These are phyloP conservation scores for Henckelia pumila DNA, from an alignment of 257 asterid genomes.

Conservation along the genomic window DNA sequence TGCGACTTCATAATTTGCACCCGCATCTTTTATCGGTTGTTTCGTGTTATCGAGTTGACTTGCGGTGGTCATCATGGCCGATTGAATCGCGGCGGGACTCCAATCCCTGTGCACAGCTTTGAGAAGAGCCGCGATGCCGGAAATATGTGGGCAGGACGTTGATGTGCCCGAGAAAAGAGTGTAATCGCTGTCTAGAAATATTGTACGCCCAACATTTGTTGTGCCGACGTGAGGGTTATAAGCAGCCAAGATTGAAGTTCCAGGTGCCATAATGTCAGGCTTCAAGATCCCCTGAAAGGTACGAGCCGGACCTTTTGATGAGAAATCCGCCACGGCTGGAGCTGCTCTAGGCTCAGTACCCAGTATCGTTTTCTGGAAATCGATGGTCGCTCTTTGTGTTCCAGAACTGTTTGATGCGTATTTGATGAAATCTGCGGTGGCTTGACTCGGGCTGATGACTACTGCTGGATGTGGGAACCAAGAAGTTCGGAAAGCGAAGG, in stretches of 20 bases:
- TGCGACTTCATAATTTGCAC: slow-evolving; percentile 15
- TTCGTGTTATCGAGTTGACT: slow-evolving; percentile 33
- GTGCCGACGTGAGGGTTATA: slow-evolving; percentile 20
- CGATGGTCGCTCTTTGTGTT: slow-evolving; percentile 38
- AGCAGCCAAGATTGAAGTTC: slow-evolving; percentile 41
- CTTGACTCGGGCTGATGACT: slow-evolving; percentile 40
- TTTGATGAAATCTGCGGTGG: slow-evolving; percentile 23
- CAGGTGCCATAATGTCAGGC: slow-evolving; percentile 65
- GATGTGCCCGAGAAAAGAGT: slow-evolving; percentile 45
- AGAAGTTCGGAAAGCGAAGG: slow-evolving; percentile 19
- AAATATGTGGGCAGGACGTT: slow-evolving; percentile 52
- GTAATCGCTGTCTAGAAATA: slow-evolving; percentile 32
- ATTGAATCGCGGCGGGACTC: slow-evolving; percentile 50
- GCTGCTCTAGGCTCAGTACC: slow-evolving; percentile 45
- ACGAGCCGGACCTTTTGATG: slow-evolving; percentile 50
- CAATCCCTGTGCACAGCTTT: slow-evolving; percentile 48
- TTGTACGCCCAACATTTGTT: slow-evolving; percentile 22
- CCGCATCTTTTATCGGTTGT: slow-evolving; percentile 34
- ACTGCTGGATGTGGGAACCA: slow-evolving; percentile 37
- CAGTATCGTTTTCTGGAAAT: slow-evolving; percentile 44
- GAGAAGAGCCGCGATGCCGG: slow-evolving; percentile 47
- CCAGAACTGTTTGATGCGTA: slow-evolving; percentile 31
- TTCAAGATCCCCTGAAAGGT: slow-evolving; percentile 47
- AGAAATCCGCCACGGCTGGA: slow-evolving; percentile 42
- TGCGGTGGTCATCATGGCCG: slow-evolving; percentile 59